phyloP scores from a whole-genome alignment of 108 stramenopile species.

The Nannochloropsis oceanica region DNA sequence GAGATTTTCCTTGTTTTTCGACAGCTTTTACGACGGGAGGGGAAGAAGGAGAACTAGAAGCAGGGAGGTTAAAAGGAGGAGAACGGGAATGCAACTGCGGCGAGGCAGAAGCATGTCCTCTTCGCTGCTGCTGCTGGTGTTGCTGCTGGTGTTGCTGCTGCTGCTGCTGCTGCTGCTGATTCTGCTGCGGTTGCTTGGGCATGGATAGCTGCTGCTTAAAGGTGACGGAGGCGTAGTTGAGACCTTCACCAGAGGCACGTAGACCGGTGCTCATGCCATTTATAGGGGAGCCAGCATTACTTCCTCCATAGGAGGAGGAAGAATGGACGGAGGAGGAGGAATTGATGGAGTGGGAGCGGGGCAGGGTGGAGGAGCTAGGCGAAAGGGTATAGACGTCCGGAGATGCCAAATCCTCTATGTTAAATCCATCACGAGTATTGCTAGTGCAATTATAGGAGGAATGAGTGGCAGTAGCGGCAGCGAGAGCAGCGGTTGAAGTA shows the following conservation, averaged over 20 bases:
- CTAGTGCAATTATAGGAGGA: not conserved
- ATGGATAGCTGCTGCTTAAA: not conserved
- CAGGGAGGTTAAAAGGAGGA: not conserved
- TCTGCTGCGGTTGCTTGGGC: not conserved
- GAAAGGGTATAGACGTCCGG: too few species aligned
- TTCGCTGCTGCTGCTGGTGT: not conserved
- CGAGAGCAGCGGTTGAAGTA: not conserved
- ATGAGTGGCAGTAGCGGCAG: not conserved
- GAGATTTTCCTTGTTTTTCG: not conserved
- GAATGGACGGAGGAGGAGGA: not conserved
- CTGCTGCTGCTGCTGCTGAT: not conserved
- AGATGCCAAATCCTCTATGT: not conserved
- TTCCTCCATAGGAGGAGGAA: not conserved
- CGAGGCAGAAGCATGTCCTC: not conserved
- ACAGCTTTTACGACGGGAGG: not conserved
- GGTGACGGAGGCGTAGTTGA: too few species aligned
- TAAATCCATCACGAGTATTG: too few species aligned
- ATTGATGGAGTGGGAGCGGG: not conserved
- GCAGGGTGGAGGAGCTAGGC: not conserved
- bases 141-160: not conserved
- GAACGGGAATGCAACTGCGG: not conserved
- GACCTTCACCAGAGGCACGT: not conserved
- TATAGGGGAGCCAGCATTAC: not conserved
- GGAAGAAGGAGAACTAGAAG: not conserved
- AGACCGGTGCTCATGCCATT: not conserved